Conservation (phyloP, 2,329 filamentous ascomycete genomes). For the Raffaelea arxii region DNA sequence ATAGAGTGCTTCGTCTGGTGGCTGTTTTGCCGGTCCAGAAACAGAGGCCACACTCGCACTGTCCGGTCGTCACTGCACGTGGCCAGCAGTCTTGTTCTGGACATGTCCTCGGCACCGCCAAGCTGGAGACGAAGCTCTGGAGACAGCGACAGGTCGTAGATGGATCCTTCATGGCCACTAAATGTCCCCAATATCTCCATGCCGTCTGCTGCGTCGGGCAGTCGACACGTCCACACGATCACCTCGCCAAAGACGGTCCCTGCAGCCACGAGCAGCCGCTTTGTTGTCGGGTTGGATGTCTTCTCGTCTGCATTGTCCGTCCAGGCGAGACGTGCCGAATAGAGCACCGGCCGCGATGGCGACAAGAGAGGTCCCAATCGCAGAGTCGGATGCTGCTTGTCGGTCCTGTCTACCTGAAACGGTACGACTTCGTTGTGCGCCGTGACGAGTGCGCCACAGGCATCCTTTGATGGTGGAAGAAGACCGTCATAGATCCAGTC, state of each 20-base stretch:
- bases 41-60: slow-evolving; percentile 62
- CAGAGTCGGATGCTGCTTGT: slow-evolving; percentile 6
- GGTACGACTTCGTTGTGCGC: slow-evolving; percentile 76
- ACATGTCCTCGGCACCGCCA: slow-evolving; percentile 25
- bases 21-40: neutral
- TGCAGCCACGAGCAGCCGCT: slow-evolving; percentile 63
- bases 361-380: slow-evolving; percentile 41
- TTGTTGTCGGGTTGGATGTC: slow-evolving; percentile 16
- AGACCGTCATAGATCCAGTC: slow-evolving; percentile 74
- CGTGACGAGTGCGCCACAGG: slow-evolving; percentile 57
- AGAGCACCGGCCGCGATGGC: slow-evolving; percentile 75
- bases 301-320: slow-evolving; percentile 29
- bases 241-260: slow-evolving; percentile 95
- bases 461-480: slow-evolving; percentile 28
- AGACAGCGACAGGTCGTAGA: slow-evolving; percentile 83
- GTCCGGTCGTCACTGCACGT: slow-evolving; percentile 95
- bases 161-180: slow-evolving; percentile 75
- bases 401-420: slow-evolving; percentile 21
- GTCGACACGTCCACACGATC: slow-evolving; percentile 71
- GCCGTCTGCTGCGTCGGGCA: neutral
- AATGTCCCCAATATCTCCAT: slow-evolving; percentile 43
- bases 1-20: slow-evolving; percentile 14
- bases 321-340: slow-evolving; percentile 68
- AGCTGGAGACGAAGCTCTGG: slow-evolving; percentile 27
- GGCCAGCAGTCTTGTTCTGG: slow-evolving; percentile 53